Evolutionary conservation across 2,329 filamentous ascomycete species (phyloP), one percentile per base, ranked within the genome.

Genomic region (Exutisphaerella laricina): DNA sequence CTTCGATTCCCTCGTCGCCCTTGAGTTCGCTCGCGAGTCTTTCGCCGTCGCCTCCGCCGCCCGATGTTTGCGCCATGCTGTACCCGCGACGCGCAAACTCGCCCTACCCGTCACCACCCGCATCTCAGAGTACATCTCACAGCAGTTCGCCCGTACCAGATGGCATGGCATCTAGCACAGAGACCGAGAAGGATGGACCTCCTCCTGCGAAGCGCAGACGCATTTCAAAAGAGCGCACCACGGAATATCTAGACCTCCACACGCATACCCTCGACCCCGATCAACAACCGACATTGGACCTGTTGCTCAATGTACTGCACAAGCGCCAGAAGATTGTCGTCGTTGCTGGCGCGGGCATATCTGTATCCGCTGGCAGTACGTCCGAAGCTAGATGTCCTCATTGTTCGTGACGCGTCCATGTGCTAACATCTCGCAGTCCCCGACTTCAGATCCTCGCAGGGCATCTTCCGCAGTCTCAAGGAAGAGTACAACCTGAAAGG

Each of bases 311-410:
- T 31, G 82, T 82, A 17, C 67, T 98, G 43, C 83, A 84, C 58
- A 88, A 85, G 61, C 92, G 92, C 72, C 86, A 89, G 69, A 96
- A 95, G 71, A 94, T 98, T 62, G 88, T 98, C 23, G 87, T 97
- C 39, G 85, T 98, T 63, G 92, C 90, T 34, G 92, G 92, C 45
- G 92, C 92, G 51, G 92, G 92, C 49, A 98, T 98, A 58, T 97
- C 92, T 28, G 92, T 96, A 39, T 90, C 90, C 41, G 90, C 92
- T 55, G 92, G 92, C 50, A 94, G 82, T 85, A 75, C 61, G 83
- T 79, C 56, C 49, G 59, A 55, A 41, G 33, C 34, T 36, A 47
- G 36, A 33, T 36, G 34, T 39, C 48, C 39, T 34, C 37, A 44
- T 39, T n/a, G n/a, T n/a, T 8, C 4, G 31, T 43, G 41, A 50